phyloP scores from a whole-genome alignment of 345 rosid genomes.

The Eucalyptus regnans region DNA sequence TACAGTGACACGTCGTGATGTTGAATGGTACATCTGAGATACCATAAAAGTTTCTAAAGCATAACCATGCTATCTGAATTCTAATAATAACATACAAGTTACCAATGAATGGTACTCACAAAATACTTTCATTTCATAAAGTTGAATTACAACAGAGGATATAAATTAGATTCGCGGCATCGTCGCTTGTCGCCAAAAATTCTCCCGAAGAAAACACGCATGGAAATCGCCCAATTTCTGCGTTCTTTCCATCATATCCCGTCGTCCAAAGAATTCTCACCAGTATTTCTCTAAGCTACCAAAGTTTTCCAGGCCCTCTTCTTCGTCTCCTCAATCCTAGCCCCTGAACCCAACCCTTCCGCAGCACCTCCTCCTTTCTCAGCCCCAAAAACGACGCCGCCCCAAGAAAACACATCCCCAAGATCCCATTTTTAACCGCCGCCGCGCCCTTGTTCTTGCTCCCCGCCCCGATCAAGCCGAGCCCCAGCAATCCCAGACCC shows the following conservation, averaged over 20 bases:
- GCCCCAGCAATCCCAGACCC: slow-evolving; percentile 9
- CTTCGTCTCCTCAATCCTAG: slow-evolving; percentile 1
- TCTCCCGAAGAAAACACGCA: background rate
- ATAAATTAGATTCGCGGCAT: background rate
- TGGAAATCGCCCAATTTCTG: background rate
- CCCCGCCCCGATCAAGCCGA: background rate
- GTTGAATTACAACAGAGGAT: background rate
- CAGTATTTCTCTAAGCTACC: background rate
- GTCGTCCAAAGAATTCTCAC: background rate
- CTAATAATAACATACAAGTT: background rate
- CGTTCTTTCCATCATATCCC: background rate
- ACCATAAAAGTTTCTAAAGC: background rate
- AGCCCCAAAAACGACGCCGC: slow-evolving; percentile 10
- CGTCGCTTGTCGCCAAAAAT: background rate
- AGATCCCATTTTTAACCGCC: slow-evolving; percentile 9
- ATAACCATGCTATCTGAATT: background rate
- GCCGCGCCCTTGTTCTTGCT: background rate
- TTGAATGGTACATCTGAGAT: background rate
- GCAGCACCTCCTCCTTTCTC: background rate
- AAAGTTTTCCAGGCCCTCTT: slow-evolving; percentile 9
- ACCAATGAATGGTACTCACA: background rate
- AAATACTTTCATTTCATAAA: background rate
- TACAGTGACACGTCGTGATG: too few species aligned
- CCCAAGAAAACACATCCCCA: slow-evolving; percentile 1
- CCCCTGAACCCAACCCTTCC: slow-evolving; percentile 7